A percentile compares a stretch with the other conserved stretches of the same genome.
These are phyloP conservation scores for Pulveroboletus sp. DNA, from an alignment of 768 basidiomycete genomes.

Conservation along the genomic window DNA sequence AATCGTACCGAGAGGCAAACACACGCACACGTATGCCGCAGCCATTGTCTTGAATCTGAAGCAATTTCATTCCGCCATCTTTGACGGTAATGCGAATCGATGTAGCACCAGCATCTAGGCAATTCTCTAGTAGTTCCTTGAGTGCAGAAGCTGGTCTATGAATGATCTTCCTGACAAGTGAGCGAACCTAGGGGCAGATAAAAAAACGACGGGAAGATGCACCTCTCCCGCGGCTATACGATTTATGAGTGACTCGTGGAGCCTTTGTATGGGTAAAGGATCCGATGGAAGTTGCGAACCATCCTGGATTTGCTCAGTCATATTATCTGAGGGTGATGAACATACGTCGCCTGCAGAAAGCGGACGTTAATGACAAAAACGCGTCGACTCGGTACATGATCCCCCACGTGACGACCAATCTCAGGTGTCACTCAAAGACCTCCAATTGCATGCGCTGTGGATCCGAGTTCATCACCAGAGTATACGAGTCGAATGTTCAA, in stretches of 20 bases:
- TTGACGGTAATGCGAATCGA: conserved; percentile 85
- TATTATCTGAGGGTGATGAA: background rate
- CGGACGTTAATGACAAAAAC: background rate
- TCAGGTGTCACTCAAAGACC: no score
- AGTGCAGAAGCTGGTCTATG: conserved; percentile 90
- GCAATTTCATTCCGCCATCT: conserved; percentile 91
- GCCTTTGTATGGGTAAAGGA: conserved; percentile 65
- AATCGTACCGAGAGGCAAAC: background rate
- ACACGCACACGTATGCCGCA: conserved; percentile 81
- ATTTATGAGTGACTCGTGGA: conserved; percentile 83
- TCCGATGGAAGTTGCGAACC: conserved; percentile 29
- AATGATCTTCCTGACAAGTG: conserved; percentile 55
- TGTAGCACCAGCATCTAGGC: conserved; percentile 88
- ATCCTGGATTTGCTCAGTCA: conserved; percentile 10
- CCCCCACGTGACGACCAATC: background rate
- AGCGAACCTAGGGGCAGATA: background rate
- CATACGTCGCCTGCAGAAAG: no score
- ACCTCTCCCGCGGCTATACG: conserved; percentile 84
- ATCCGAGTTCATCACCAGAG: no score
- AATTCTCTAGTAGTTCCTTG: conserved; percentile 94
- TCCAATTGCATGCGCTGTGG: no score
- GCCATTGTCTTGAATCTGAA: conserved; percentile 97
- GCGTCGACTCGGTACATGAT: background rate
- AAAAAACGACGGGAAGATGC: conserved; percentile 2
- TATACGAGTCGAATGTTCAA: no score